Evolutionary conservation across 148 eudicot genomes (phyloP).

Genomic region (Rheum nobile): DNA sequence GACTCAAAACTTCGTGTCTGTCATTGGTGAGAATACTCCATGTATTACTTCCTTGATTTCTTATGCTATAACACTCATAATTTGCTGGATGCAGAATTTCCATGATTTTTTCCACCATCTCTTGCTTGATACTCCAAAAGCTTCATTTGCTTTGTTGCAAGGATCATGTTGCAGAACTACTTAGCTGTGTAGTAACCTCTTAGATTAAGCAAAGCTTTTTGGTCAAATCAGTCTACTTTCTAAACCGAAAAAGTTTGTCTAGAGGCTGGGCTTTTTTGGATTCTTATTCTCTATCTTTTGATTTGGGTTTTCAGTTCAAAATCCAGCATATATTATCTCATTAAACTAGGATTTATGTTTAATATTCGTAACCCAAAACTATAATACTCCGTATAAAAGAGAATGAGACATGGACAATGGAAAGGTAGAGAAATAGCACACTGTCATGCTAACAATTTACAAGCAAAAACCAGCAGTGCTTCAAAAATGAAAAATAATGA

Average conservation of each 20-base stretch:
- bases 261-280: not conserved
- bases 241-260: not conserved
- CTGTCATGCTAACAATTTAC: not conserved
- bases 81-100: not conserved
- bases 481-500: not conserved
- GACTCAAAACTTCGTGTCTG: no score
- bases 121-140: not conserved
- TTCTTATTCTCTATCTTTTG: not conserved
- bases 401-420: not conserved
- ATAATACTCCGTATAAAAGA: no score
- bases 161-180: not conserved
- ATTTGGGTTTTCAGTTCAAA: no score
- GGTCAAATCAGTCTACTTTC: not conserved
- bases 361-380: not conserved
- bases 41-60: no score
- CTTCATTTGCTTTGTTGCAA: not conserved
- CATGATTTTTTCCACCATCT: not conserved
- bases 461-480: not conserved
- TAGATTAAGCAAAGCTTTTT: not conserved
- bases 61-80: no score
- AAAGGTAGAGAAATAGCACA: not conserved
- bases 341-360: no score
- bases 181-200: not conserved
- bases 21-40: no score
- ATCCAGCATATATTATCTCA: no score